Evolutionary conservation across 495 filamentous ascomycete species (phyloP), one percentile per base, ranked within the genome.

Genomic region (Daldinia caldariorum): DNA sequence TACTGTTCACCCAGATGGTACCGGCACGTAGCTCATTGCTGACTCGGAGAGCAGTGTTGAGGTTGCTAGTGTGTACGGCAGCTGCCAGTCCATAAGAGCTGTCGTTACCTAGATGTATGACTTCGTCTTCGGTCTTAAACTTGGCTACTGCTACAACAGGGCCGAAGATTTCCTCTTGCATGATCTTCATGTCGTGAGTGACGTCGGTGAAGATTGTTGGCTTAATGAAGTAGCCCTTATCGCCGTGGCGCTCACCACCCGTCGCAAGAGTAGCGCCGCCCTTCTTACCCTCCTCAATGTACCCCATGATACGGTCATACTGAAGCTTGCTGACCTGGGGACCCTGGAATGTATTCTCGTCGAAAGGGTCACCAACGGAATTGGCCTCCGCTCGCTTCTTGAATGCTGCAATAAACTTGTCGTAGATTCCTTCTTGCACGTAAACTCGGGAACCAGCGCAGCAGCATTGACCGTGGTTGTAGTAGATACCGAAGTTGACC

Each of bases 401-500:
- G 88, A 98, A 97, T 60, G 87, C 85, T 63, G 85, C 83, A 63
- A 98, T 77, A 80, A 98, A 97, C 85, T 96, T 91, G 83, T 97
- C 94, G 83, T 98, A 95, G 82, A 98, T 93, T 60, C 86, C 89
- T 78, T 97, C 94, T 80, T 98, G 94, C 63, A 98, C 94, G 81
- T 97, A 97, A 79, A 98, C 86, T 76, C 94, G 92, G 62, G 94
- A 97, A 73, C 94, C 94, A 71, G 94, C 94, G 77, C 94, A 97
- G 91, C 94, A 98, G 89, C 90, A 94, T 83, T 98, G 95, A 77
- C 94, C 94, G 84, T 98, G 95, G 88, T 98, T 98, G 86, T 86
- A 98, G 90, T 93, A 98, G 78, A 98, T 97, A 79, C 94, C 94
- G 66, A 95, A 97, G 90, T 98, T 98, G 79, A 94, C 92, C 94